Base-by-base conservation (phyloP, 768 basidiomycete genomes). In the Russula sp. region DNA sequence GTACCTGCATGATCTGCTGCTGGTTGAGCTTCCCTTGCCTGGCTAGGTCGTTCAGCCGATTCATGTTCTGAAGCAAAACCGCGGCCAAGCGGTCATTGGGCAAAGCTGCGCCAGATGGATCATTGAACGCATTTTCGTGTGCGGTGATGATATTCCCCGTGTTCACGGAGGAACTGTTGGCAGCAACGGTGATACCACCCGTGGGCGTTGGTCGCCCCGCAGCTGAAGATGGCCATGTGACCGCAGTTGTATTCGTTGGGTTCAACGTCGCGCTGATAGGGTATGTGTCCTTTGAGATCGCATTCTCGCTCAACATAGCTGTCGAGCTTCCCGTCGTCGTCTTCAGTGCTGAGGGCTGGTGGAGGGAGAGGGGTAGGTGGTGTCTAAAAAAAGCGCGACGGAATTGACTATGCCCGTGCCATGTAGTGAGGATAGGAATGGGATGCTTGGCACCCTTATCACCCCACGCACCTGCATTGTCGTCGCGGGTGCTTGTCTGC, bases 11-110 rank as follows among this genome's bases (percentile, higher is more conserved):
- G 48, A 90, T 85, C 75, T 91, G 89, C 62, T 79, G 76, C 57
- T 86, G 84, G 55, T 82, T 87, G 16, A 91, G 81, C 74, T 88
- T 89, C 22, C 89, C 89, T 67, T 89, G 86, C 70, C 87, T 86
- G n/a, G 87, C 86, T n/a, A 90, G 80, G 62, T 84, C 79, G 32
- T 77, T 76, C 18, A 83, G 75, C 56, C 81, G 84, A 36, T 77
- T 78, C 87, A 89, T 90, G 72, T 89, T 90, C 58, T 83, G 78
- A 4, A 84, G 75, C 50, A 89, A 81, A 14, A 88, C 78, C 63
- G 83, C 81, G 0, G 88, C 85, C 67, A 89, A 83, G 64, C 80
- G 80, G 68, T 88, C 86, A 61, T 83, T 81, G 9, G 84, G 77
- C 61, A 86, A 76, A 42, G 79, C 74, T 52, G 87, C 87, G 50